Percentiles rank a stretch among this genome's conserved stretches.
These are phyloP conservation scores for Yamadazyma sp. DNA, from an alignment of 805 yeast species.

Conservation along the genomic window DNA sequence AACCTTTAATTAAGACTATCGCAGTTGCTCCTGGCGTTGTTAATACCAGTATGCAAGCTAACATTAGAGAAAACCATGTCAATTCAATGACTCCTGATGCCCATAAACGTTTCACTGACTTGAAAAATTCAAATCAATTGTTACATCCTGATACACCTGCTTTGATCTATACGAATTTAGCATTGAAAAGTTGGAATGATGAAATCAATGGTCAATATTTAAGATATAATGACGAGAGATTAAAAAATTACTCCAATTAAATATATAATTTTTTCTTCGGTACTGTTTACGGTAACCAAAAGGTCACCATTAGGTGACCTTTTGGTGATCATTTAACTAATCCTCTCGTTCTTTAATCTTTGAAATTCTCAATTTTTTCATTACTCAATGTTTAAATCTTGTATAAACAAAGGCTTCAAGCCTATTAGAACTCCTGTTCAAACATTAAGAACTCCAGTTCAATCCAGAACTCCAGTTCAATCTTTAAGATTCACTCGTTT, in stretches of 20 bases:
- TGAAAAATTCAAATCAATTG: constrained; percentile 56
- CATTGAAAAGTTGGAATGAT: constrained; percentile 52
- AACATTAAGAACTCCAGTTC: no score
- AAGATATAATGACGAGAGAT: constrained; percentile 51
- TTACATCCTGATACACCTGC: constrained; percentile 75
- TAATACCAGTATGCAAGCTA: constrained; percentile 82
- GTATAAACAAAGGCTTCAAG: no score
- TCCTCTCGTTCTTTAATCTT: no score
- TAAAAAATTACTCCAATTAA: constrained; percentile 4
- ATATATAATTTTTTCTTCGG: neutral
- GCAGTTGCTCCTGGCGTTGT: constrained; percentile 95
- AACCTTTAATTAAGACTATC: constrained; percentile 52
- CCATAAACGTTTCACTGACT: constrained; percentile 58
- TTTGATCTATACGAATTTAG: constrained; percentile 61
- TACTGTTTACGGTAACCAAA: no score
- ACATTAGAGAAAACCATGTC: constrained; percentile 66
- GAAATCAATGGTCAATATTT: constrained; percentile 66
- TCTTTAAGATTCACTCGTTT: constrained; percentile 1
- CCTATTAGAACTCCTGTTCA: no score
- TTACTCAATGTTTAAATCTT: no score
- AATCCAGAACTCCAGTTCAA: neutral
- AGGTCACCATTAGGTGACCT: no score
- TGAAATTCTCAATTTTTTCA: no score
- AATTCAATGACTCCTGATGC: constrained; percentile 58
- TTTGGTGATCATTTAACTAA: no score